Base-by-base conservation (phyloP, 257 asterid genomes). In the Nicotiana noctiflora region DNA sequence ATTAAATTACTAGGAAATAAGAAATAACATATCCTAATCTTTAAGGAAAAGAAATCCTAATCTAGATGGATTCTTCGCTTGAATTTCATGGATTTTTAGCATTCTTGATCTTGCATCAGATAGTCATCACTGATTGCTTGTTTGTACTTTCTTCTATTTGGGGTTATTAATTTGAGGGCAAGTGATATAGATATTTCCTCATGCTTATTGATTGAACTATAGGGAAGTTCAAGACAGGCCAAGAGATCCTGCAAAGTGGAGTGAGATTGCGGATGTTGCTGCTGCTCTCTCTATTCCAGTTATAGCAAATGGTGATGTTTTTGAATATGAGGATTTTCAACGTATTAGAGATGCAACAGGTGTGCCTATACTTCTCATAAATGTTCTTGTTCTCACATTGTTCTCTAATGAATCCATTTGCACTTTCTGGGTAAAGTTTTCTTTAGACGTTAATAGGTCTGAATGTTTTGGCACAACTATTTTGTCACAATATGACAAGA, bases 151-250 rank as follows among this genome's bases (percentile, higher is more conserved):
- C 34, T 13, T n/a, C 60, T 72, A 70, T 44, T 68, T 46, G 9
- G 65, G n/a, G 12, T 49, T 44, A 79, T 34, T 55, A 31, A 19
- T 4, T 29, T 61, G 25, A 32, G 2, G 34, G 49, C 23, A 1
- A 44, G 57, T 78, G 74, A 65, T 74, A 59, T 34, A 27, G 4
- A 40, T 57, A 9, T 27, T 82, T 79, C 65, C 29, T 32, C 83
- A 61, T 72, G 31, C 25, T 52, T 6, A 66, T 14, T 37, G 12
- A 84, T 51, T 72, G 81, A 83, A 84, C 75, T 65, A 11, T 49
- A 95, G 99, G 92, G 90, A 86, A 89, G 97, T 95, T 55, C 91
- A 94, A 27, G 99, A 95, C 78, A 93, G 99, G 88, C 99, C 99
- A 76, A 92, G 97, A 87, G 99, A 95, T 89, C 98, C 97, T 56